Percentiles rank a stretch among this genome's conserved stretches.
Conservation (phyloP, 768 basidiomycete species). For the Phaeolepiota aurea region DNA sequence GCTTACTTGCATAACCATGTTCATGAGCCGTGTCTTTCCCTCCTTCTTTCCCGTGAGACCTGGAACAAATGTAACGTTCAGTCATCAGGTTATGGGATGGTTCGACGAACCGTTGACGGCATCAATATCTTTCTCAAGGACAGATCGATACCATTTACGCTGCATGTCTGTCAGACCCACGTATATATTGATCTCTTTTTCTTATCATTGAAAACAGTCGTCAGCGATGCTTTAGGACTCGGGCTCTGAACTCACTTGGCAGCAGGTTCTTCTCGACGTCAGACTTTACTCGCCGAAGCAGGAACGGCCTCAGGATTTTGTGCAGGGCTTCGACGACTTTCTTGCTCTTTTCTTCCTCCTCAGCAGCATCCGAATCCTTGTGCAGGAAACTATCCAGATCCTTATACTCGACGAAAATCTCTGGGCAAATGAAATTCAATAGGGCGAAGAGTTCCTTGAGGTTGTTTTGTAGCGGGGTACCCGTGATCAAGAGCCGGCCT, state of each 20-base stretch:
- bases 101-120: conserved; percentile 78
- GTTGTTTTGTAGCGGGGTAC: conserved; percentile 95
- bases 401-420: conserved; percentile 85
- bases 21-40: conserved; percentile 95
- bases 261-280: conserved; percentile 95
- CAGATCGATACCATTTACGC: conserved; percentile 93
- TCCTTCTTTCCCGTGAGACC: conserved; percentile 95
- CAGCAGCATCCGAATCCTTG: conserved; percentile 64
- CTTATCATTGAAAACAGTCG: conserved; percentile 22
- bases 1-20: conserved; percentile 94
- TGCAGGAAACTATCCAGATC: conserved; percentile 94
- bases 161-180: conserved; percentile 97
- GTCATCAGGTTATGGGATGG: too few relatives aligned
- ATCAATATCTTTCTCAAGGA: conserved; percentile 97
- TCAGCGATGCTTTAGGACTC: conserved; percentile 3
- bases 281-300: conserved; percentile 87
- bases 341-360: conserved; percentile 81
- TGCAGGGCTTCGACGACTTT: conserved; percentile 95
- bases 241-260: conserved; percentile 48
- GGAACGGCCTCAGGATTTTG: conserved; percentile 92
- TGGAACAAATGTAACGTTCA: too few relatives aligned
- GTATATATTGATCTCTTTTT: conserved; percentile 99
- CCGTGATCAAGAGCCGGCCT: conserved; percentile 89
- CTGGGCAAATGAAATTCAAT: conserved; percentile 94
- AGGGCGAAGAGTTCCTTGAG: conserved; percentile 90